phyloP scores from a whole-genome alignment of 1,284 basidiomycete genomes.

The Trichosporon inkin region DNA sequence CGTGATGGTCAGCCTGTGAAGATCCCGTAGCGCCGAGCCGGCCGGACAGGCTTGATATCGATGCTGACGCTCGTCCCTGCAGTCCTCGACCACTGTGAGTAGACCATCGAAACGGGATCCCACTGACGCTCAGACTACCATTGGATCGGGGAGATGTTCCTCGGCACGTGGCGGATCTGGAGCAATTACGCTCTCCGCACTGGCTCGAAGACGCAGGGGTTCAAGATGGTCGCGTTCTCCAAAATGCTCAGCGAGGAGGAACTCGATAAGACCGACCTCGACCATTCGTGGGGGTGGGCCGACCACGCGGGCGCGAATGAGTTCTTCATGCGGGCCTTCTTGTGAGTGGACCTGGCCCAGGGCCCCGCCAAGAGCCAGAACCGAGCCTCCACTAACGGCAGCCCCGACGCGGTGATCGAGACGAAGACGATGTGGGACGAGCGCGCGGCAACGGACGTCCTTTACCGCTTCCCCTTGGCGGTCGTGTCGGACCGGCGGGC shows the following conservation, averaged over 20 bases:
- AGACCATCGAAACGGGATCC: not conserved
- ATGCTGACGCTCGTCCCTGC: not conserved
- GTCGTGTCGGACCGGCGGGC: conserved; percentile 25
- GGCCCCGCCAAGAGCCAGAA: no score
- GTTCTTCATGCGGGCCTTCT: conserved; percentile 32
- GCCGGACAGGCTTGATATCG: no score
- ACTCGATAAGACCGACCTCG: conserved; percentile 14
- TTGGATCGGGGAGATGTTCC: conserved; percentile 39
- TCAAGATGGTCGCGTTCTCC: conserved; percentile 29
- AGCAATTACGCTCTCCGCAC: conserved; percentile 21
- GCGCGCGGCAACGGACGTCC: conserved; percentile 16
- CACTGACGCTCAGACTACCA: conserved; percentile 30
- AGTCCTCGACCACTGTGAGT: conserved; percentile 34
- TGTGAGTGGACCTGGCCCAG: conserved; percentile 24
- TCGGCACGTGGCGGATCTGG: conserved; percentile 36
- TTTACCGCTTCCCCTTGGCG: conserved; percentile 27
- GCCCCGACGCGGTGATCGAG: conserved; percentile 27
- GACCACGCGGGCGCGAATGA: conserved; percentile 37
- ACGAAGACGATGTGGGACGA: conserved; percentile 20
- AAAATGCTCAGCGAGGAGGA: conserved; percentile 17
- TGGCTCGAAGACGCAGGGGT: conserved; percentile 23
- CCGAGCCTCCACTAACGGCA: conserved; percentile 2
- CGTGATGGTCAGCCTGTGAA: not conserved
- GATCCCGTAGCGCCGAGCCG: no score
- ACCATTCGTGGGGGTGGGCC: conserved; percentile 21